A percentile compares a stretch with the other conserved stretches of the same genome.
phyloP scores from a whole-genome alignment of 495 filamentous ascomycete species.

The Penicillium crystallinum region DNA sequence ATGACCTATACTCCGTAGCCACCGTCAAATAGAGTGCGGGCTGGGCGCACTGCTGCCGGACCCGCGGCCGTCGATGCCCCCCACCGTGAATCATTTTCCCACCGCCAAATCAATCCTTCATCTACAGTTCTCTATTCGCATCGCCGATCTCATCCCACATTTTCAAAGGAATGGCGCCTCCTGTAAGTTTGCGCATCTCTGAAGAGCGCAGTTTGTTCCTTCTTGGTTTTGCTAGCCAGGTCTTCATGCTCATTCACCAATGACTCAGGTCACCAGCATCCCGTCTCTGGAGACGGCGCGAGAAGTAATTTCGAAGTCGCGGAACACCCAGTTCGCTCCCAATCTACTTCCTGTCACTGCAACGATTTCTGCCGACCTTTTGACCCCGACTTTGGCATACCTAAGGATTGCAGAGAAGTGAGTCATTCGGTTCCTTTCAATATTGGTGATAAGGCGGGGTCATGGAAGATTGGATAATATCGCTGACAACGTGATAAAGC shows the following conservation, averaged over 20 bases:
- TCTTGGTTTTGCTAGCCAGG: neutral
- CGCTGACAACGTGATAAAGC: slow-evolving; percentile 23
- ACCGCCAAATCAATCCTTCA: slow-evolving; percentile 21
- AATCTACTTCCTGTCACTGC: slow-evolving; percentile 84
- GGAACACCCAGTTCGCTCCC: slow-evolving; percentile 52
- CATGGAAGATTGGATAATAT: slow-evolving; percentile 1
- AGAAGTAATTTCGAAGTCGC: slow-evolving; percentile 49
- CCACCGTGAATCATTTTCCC: slow-evolving; percentile 24
- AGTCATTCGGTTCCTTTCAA: slow-evolving; percentile 28
- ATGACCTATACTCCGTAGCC: too few species aligned
- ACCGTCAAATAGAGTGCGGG: neutral
- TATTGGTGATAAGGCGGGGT: slow-evolving; percentile 6
- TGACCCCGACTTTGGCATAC: slow-evolving; percentile 89
- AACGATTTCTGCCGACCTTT: slow-evolving; percentile 80
- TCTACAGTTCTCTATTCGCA: neutral
- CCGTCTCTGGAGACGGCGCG: slow-evolving; percentile 41
- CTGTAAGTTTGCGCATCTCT: slow-evolving; percentile 21
- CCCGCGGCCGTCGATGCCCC: slow-evolving; percentile 8
- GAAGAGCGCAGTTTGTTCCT: neutral
- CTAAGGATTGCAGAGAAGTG: slow-evolving; percentile 76
- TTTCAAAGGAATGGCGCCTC: slow-evolving; percentile 31
- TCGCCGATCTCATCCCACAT: neutral
- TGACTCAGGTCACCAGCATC: slow-evolving; percentile 35
- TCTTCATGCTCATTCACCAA: slow-evolving; percentile 4
- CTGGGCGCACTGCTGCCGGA: neutral